phyloP scores from a whole-genome alignment of 257 asterid genomes.

The Scutellaria minor region DNA sequence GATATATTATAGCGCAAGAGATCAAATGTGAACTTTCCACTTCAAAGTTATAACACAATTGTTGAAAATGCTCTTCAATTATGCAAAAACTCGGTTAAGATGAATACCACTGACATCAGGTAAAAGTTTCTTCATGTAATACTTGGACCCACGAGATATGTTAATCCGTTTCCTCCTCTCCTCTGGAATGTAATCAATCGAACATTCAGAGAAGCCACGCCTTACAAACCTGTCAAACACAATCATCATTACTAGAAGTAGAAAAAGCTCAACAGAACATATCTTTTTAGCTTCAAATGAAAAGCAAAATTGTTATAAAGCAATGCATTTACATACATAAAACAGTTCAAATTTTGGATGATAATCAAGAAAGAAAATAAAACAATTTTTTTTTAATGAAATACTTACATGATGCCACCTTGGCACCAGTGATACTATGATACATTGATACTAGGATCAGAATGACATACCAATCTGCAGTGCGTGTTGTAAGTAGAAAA shows the following conservation, averaged over 20 bases:
- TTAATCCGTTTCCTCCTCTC: constrained; percentile 69
- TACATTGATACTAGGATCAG: neutral
- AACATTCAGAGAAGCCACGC: constrained; percentile 81
- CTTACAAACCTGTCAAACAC: constrained; percentile 74
- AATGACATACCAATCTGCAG: constrained; percentile 85
- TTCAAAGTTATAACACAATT: neutral
- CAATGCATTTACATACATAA: neutral
- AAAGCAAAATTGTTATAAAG: neutral
- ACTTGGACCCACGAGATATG: constrained; percentile 75
- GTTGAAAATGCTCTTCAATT: constrained; percentile 1
- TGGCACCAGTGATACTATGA: neutral
- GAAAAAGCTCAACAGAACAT: neutral
- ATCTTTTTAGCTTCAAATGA: neutral
- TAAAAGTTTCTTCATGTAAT: constrained; percentile 73
- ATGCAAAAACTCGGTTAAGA: constrained; percentile 42
- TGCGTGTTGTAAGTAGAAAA: constrained; percentile 88
- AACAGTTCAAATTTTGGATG: neutral
- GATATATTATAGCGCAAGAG: too few relatives aligned
- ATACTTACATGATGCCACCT: neutral
- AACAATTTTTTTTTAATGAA: neutral
- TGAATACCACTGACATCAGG: constrained; percentile 72
- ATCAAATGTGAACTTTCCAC: neutral
- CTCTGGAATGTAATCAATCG: constrained; percentile 62
- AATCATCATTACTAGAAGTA: neutral
- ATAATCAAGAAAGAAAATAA: constrained; percentile 5